phyloP scores from a whole-genome alignment of 2,329 filamentous ascomycete species.

The Paraconiothyrium sp. region DNA sequence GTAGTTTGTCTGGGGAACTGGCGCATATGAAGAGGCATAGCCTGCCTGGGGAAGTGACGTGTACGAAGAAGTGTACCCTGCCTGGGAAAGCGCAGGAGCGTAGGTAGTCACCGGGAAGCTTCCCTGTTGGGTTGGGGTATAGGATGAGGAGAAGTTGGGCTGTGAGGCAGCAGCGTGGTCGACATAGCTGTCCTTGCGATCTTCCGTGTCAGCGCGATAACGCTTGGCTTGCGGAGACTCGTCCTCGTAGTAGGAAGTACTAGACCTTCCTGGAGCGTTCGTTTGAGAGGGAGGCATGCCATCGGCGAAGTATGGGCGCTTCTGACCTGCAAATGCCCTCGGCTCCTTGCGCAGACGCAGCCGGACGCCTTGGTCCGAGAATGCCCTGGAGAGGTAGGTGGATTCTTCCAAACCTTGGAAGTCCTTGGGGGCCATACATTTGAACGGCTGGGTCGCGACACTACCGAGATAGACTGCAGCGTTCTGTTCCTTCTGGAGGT shows the following conservation, averaged over 20 bases:
- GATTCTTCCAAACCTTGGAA: constrained; percentile 85
- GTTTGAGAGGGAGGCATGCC: not conserved
- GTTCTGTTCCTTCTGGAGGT: constrained; percentile 64
- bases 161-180: constrained; percentile 1
- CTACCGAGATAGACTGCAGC: constrained; percentile 53
- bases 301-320: constrained; percentile 29
- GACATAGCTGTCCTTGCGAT: constrained; percentile 15
- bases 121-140: not conserved
- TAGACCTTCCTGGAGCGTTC: not conserved
- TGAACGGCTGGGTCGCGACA: constrained; percentile 73
- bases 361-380: constrained; percentile 87
- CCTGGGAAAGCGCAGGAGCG: not conserved
- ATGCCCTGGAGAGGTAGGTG: constrained; percentile 80
- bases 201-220: constrained; percentile 19
- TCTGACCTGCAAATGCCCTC: constrained; percentile 53
- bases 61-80: not conserved
- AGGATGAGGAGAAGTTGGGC: constrained; percentile 1
- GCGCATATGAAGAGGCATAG: not conserved
- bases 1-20: not conserved
- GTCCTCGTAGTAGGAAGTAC: constrained; percentile 18
- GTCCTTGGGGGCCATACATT: constrained; percentile 68
- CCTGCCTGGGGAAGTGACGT: not conserved
- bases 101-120: not conserved
- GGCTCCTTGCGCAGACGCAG: constrained; percentile 85
- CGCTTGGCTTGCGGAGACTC: constrained; percentile 18